phyloP scores from a whole-genome alignment of 2,329 filamentous ascomycete species.

The Talaromyces sp. region DNA sequence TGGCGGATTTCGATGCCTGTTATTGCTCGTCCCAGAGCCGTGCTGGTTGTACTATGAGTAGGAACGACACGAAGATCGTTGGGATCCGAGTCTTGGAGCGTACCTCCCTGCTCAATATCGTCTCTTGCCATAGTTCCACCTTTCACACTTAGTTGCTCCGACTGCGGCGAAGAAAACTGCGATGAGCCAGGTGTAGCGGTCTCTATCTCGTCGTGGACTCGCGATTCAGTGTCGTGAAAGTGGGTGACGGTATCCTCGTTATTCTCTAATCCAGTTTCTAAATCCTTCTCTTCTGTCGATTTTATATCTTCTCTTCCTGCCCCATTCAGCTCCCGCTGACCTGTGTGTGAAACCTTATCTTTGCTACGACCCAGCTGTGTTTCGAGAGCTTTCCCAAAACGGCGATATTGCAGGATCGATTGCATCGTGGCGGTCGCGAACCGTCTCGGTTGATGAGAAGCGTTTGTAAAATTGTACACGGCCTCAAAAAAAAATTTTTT shows the following conservation, averaged over 20 bases:
- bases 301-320: constrained; percentile 1
- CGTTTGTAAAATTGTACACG: not conserved
- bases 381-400: constrained; percentile 24
- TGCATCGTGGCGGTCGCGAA: constrained; percentile 23
- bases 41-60: constrained; percentile 23
- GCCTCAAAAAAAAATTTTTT: not conserved
- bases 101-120: constrained; percentile 18
- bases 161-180: not conserved
- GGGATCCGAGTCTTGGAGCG: constrained; percentile 18
- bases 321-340: constrained; percentile 19
- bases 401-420: constrained; percentile 27
- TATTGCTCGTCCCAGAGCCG: constrained; percentile 23
- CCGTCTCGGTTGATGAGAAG: not conserved
- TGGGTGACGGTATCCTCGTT: not conserved
- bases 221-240: not conserved
- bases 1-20: constrained; percentile 26
- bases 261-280: not conserved
- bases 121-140: not conserved
- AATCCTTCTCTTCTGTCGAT: constrained; percentile 15
- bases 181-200: not conserved
- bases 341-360: constrained; percentile 19
- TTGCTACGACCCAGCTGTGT: constrained; percentile 23
- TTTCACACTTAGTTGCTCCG: not conserved
- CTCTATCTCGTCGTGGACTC: not conserved
- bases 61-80: constrained; percentile 20